phyloP scores from a whole-genome alignment of 129 eudicot genomes.

The Pseudognaphalium luteoalbum region DNA sequence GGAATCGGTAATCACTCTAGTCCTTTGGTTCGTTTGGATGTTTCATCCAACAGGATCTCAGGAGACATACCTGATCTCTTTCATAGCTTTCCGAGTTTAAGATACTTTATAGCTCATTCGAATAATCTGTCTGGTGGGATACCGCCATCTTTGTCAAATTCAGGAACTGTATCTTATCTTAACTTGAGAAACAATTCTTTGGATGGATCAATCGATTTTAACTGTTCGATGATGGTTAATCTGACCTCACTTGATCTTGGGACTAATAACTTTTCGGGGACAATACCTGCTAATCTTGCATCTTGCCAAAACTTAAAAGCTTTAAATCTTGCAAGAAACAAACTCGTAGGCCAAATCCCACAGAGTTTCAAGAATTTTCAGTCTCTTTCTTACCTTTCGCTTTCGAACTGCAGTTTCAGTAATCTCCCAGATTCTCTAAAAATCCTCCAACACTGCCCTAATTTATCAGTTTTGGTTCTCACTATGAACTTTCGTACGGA shows the following conservation, averaged over 20 bases:
- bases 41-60: conserved; percentile 47
- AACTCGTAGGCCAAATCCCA: conserved; percentile 52
- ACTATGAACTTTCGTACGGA: conserved; percentile 54
- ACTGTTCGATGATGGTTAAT: conserved; percentile 58
- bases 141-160: conserved; percentile 58
- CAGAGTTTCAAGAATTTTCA: conserved; percentile 45
- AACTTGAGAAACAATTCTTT: conserved; percentile 61
- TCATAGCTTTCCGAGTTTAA: conserved; percentile 35
- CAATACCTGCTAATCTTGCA: conserved; percentile 47
- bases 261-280: conserved; percentile 41
- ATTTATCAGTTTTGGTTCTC: conserved; percentile 53
- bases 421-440: conserved; percentile 47
- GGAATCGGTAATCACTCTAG: conserved; percentile 39
- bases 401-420: conserved; percentile 46
- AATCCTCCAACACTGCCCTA: conserved; percentile 56
- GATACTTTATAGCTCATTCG: conserved; percentile 45
- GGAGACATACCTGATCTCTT: conserved; percentile 66
- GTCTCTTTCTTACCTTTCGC: conserved; percentile 47
- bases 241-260: conserved; percentile 53
- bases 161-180: conserved; percentile 39
- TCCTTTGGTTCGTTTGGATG: conserved; percentile 43
- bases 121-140: conserved; percentile 52
- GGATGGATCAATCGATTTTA: conserved; percentile 39
- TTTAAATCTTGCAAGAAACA: conserved; percentile 46
- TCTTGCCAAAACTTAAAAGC: conserved; percentile 41